Conservation (phyloP, 2,329 filamentous ascomycete genomes). For the Fusarium domesticum region DNA sequence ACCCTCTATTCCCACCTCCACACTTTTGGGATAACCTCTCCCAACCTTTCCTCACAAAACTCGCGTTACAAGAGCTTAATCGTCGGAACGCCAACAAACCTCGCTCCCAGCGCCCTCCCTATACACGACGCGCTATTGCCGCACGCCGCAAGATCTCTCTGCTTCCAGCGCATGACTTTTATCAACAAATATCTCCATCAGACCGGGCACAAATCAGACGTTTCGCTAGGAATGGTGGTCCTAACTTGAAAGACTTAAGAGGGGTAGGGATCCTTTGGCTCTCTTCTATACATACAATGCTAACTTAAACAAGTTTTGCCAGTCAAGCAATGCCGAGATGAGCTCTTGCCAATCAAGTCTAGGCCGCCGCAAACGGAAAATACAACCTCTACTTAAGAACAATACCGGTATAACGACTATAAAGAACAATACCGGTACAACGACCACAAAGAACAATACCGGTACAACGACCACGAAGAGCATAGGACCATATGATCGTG, state of each 20-base stretch:
- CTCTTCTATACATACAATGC: neutral
- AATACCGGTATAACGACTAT: no score
- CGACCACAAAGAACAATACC: neutral
- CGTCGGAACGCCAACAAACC: neutral
- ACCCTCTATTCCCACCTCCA: conserved; percentile 4
- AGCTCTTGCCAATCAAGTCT: conserved; percentile 7
- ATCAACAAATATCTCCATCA: neutral
- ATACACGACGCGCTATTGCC: conserved; percentile 5
- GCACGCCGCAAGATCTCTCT: neutral
- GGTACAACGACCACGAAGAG: conserved; percentile 11
- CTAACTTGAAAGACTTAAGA: conserved; percentile 6
- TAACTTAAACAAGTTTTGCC: neutral
- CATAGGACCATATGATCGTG: conserved; percentile 20
- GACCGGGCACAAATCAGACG: neutral
- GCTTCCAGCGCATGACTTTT: neutral
- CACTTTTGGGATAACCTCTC: conserved; percentile 12
- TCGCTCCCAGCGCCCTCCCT: neutral
- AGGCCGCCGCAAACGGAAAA: conserved; percentile 11
- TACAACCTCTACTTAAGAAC: conserved; percentile 1
- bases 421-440: no score
- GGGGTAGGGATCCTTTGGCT: neutral
- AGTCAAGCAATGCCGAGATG: conserved; percentile 2
- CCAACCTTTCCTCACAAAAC: conserved; percentile 1
- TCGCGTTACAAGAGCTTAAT: conserved; percentile 5
- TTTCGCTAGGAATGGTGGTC: conserved; percentile 10